A percentile compares a stretch with the other conserved stretches of the same genome.
phyloP scores from a whole-genome alignment of 2,329 filamentous ascomycete genomes.

The Aspergillus uvarum region DNA sequence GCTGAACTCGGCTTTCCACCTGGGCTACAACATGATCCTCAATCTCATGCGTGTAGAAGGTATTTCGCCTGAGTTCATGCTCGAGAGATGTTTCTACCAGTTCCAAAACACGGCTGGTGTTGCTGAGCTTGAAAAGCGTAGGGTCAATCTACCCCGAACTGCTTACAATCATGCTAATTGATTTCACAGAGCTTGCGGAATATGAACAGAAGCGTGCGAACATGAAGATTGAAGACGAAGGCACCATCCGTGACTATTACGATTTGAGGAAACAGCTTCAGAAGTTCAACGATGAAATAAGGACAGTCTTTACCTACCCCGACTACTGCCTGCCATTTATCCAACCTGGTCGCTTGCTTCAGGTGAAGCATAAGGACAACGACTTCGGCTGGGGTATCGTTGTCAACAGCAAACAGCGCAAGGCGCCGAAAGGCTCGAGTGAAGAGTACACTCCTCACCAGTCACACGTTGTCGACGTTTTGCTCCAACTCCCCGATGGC shows the following conservation, averaged over 20 bases:
- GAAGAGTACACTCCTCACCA: slow-evolving; percentile 73
- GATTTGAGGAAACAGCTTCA: slow-evolving; percentile 82
- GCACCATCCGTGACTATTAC: slow-evolving; percentile 90
- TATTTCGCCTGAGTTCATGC: slow-evolving; percentile 98
- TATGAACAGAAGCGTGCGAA: slow-evolving; percentile 72
- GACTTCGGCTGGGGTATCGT: slow-evolving; percentile 97
- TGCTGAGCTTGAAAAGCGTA: slow-evolving; percentile 71
- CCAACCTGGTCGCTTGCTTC: slow-evolving; percentile 81
- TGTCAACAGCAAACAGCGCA: slow-evolving; percentile 68
- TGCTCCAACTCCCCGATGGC: slow-evolving; percentile 63
- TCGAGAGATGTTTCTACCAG: slow-evolving; percentile 97
- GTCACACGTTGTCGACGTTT: slow-evolving; percentile 77
- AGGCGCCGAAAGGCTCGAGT: slow-evolving; percentile 62
- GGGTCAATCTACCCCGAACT: slow-evolving; percentile 11
- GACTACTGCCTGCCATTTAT: slow-evolving; percentile 82
- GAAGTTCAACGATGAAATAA: slow-evolving; percentile 83
- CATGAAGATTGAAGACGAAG: slow-evolving; percentile 80
- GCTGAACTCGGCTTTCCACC: slow-evolving; percentile 94
- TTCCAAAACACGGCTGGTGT: slow-evolving; percentile 95
- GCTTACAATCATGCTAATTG: slow-evolving; percentile 26
- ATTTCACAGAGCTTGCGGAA: slow-evolving; percentile 64
- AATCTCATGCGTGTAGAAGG: slow-evolving; percentile 97
- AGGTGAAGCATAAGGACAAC: slow-evolving; percentile 73
- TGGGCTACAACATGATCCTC: slow-evolving; percentile 99
- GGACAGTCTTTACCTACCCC: slow-evolving; percentile 86